phyloP scores from a whole-genome alignment of 306 rosid species.

The Lathyrus tuberosus region DNA sequence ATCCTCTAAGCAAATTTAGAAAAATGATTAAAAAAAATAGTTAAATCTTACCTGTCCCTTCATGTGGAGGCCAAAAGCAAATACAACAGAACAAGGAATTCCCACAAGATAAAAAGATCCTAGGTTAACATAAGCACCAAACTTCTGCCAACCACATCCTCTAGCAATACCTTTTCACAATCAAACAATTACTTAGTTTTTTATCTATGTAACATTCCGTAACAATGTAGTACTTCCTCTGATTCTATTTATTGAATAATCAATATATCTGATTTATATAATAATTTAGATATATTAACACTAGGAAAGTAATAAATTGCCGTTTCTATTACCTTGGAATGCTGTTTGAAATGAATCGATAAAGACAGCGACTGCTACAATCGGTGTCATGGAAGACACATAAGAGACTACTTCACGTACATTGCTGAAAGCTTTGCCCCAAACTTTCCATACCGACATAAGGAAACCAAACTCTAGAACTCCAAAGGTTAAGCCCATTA shows the following conservation, averaged over 20 bases:
- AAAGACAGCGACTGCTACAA: slow-evolving; percentile 37
- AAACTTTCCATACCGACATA: slow-evolving; percentile 55
- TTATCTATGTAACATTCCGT: neutral
- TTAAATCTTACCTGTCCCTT: slow-evolving; percentile 32
- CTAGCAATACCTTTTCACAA: slow-evolving; percentile 40
- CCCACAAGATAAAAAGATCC: slow-evolving; percentile 41
- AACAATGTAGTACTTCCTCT: too few species aligned
- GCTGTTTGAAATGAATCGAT: slow-evolving; percentile 47
- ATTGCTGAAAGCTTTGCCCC: slow-evolving; percentile 66
- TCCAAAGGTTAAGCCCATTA: slow-evolving; percentile 51
- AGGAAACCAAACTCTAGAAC: slow-evolving; percentile 44
- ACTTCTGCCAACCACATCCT: slow-evolving; percentile 55
- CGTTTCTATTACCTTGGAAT: neutral
- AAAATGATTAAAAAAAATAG: neutral
- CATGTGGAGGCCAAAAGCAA: slow-evolving; percentile 43
- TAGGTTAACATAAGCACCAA: slow-evolving; percentile 48
- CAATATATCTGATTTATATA: too few species aligned
- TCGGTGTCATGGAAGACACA: slow-evolving; percentile 54
- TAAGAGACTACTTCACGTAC: slow-evolving; percentile 56
- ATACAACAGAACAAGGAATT: slow-evolving; percentile 38
- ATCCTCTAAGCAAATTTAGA: neutral
- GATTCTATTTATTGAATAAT: too few species aligned
- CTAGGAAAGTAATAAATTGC: too few species aligned
- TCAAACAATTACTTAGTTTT: neutral
- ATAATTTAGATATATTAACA: too few species aligned